Evolutionary conservation across 2,329 filamentous ascomycete genomes (phyloP), one percentile per base, ranked within the genome.

Genomic region (Phoma sp.): DNA sequence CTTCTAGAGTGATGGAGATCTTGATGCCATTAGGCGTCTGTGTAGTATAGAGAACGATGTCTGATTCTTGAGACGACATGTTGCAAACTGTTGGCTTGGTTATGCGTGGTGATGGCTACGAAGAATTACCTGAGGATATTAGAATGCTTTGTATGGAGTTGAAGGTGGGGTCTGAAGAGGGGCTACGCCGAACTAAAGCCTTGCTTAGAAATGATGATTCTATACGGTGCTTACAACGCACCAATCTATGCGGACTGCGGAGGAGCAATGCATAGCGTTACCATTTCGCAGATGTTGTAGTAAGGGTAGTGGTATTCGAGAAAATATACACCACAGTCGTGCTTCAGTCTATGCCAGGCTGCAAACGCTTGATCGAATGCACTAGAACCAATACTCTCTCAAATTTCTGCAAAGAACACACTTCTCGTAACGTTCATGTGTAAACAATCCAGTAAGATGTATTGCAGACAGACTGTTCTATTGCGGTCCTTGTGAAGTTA

Each of bases 1-100:
- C 92, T 77, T 96, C 92, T 15, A 97, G 80, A 9, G 91, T 83
- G 62, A 96, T 96, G 52, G 90, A 92, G 58, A 91, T 85, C 76
- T 96, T 96, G 82, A 95, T 89, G 61, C 92, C 92, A 77, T 96
- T 96, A 40, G 93, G 91, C 46, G 93, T 96, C 69, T 87, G 84
- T 12, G 84, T 82, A 12, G 92, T 96, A 80, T 95, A 96, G 27
- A 96, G 85, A 38, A 87, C 89, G 67, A 96, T 92, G 64, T 90
- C 81, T 6, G 89, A 81, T 43, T 67, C 61, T 49, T 68, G 57
- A 27, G 68, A 65, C 27, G 71, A 57, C 64, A 68, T 69, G 19
- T 10, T 50, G 38, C 32, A 31, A 7, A 3, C 4, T 39, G 17
- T 22, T n/a, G 4, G 19, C 2, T 39, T n/a, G 32, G 31, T 7